A percentile compares a stretch with the other conserved stretches of the same genome.
phyloP scores from a whole-genome alignment of 2,329 filamentous ascomycete genomes.

The Raffaelea arxii region DNA sequence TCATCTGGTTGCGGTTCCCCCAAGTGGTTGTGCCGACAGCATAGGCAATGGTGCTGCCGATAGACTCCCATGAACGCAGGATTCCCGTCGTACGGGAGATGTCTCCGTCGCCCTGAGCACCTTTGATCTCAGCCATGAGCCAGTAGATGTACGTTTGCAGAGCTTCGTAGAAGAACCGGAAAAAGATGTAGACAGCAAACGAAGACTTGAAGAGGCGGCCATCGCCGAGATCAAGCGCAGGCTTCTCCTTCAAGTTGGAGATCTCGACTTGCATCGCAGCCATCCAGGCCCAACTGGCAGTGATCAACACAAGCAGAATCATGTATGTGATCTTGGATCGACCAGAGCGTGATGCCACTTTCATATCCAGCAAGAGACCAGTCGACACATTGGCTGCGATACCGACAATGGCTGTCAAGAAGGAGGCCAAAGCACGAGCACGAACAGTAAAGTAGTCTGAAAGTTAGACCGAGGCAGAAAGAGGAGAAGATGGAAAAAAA shows the following conservation, averaged over 20 bases:
- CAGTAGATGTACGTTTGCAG: conserved; percentile 4
- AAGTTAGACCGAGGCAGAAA: too few relatives aligned
- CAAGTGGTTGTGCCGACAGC: background rate
- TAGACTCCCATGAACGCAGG: conserved; percentile 2
- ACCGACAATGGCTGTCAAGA: conserved; percentile 49
- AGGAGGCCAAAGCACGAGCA: conserved; percentile 57
- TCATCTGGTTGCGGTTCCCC: conserved; percentile 1
- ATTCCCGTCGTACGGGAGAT: conserved; percentile 3
- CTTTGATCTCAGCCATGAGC: conserved; percentile 4
- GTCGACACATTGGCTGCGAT: background rate
- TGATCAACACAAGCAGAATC: background rate
- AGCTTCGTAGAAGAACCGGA: conserved; percentile 1
- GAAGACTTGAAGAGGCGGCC: background rate
- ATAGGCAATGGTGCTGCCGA: conserved; percentile 5
- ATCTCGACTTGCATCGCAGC: background rate
- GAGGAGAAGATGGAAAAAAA: too few relatives aligned
- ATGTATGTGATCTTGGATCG: background rate
- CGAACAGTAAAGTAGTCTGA: conserved; percentile 60
- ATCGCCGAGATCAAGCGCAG: background rate
- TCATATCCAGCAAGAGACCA: background rate
- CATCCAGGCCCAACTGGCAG: background rate
- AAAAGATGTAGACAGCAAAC: background rate
- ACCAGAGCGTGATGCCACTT: background rate
- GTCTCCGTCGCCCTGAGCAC: conserved; percentile 2
- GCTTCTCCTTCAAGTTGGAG: background rate